Percentiles rank a stretch among this genome's conserved stretches.
These are phyloP conservation scores for Pleoardoris graminearum DNA, from an alignment of 2,329 filamentous ascomycete species.

Conservation along the genomic window DNA sequence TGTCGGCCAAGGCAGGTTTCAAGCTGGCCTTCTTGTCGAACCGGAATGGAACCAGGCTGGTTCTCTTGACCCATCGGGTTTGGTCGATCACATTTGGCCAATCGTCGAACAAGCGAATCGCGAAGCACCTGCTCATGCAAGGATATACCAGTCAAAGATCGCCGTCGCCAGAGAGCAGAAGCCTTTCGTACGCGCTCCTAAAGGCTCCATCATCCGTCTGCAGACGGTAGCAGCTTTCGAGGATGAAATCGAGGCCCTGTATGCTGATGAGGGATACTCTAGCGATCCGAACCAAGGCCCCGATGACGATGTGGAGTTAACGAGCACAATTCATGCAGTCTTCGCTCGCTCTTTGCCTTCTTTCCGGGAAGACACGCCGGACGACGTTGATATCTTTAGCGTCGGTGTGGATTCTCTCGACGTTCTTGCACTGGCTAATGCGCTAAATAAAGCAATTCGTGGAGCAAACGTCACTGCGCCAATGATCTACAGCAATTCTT, in stretches of 20 bases:
- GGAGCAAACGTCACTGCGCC: slow-evolving; percentile 37
- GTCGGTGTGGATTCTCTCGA: slow-evolving; percentile 41
- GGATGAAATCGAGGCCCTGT: slow-evolving; percentile 54
- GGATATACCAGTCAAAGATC: slow-evolving; percentile 50
- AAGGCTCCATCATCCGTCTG: slow-evolving; percentile 51
- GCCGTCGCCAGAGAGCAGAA: slow-evolving; percentile 47
- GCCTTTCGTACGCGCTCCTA: slow-evolving; percentile 51
- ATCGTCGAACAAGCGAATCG: slow-evolving; percentile 51
- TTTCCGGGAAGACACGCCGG: slow-evolving; percentile 13
- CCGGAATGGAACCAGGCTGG: slow-evolving; percentile 12
- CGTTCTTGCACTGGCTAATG: slow-evolving; percentile 34
- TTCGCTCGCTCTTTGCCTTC: slow-evolving; percentile 14
- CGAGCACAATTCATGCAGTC: slow-evolving; percentile 9
- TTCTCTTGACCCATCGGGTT: slow-evolving; percentile 12
- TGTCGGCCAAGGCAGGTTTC: slow-evolving; percentile 32
- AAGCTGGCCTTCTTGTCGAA: slow-evolving; percentile 39
- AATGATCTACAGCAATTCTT: slow-evolving; percentile 43
- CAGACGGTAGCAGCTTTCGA: slow-evolving; percentile 49
- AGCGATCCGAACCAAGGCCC: slow-evolving; percentile 6
- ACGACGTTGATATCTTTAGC: slow-evolving; percentile 37
- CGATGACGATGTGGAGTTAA: slow-evolving; percentile 9
- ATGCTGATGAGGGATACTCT: slow-evolving; percentile 23
- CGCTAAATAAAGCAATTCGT: slow-evolving; percentile 33
- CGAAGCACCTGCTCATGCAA: slow-evolving; percentile 46
- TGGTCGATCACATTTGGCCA: slow-evolving; percentile 53